phyloP scores from a whole-genome alignment of 805 yeast species.

The Cyberlindnera maclurae region DNA sequence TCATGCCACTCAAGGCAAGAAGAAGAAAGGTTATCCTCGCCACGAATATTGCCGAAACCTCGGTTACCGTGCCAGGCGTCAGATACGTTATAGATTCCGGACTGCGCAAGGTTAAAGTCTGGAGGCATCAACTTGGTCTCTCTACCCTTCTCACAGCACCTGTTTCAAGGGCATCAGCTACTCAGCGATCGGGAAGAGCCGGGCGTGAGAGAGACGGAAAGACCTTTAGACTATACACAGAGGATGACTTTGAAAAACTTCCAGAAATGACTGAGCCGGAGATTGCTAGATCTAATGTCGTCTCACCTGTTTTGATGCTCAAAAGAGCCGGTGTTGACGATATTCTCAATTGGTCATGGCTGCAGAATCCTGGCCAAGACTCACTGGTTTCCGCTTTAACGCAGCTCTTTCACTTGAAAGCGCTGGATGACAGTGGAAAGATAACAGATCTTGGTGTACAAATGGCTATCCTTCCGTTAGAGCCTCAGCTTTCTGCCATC shows the following conservation, averaged over 20 bases:
- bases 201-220: slow-evolving; percentile 96
- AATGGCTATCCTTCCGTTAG: slow-evolving; percentile 84
- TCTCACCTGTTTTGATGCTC: slow-evolving; percentile 76
- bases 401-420: slow-evolving; percentile 71
- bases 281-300: slow-evolving; percentile 77
- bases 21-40: slow-evolving; percentile 83
- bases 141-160: slow-evolving; percentile 92
- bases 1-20: slow-evolving; percentile 53
- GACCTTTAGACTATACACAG: slow-evolving; percentile 78
- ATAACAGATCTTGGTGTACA: slow-evolving; percentile 75
- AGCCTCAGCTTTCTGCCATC: slow-evolving; percentile 89
- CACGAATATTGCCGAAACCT: slow-evolving; percentile 96
- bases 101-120: slow-evolving; percentile 83
- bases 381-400: slow-evolving; percentile 70
- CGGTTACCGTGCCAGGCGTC: slow-evolving; percentile 92
- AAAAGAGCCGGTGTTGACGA: slow-evolving; percentile 81
- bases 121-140: slow-evolving; percentile 88
- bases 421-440: slow-evolving; percentile 67
- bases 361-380: slow-evolving; percentile 81
- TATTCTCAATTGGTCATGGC: slow-evolving; percentile 84
- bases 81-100: slow-evolving; percentile 92
- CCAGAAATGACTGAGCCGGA: slow-evolving; percentile 88
- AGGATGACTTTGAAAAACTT: slow-evolving; percentile 54
- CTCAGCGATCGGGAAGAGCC: slow-evolving; percentile 97
- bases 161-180: slow-evolving; percentile 88